Evolutionary conservation across 2,329 filamentous ascomycete species (phyloP), one percentile per base, ranked within the genome.

Genomic region (Curvularia eragrostidis): DNA sequence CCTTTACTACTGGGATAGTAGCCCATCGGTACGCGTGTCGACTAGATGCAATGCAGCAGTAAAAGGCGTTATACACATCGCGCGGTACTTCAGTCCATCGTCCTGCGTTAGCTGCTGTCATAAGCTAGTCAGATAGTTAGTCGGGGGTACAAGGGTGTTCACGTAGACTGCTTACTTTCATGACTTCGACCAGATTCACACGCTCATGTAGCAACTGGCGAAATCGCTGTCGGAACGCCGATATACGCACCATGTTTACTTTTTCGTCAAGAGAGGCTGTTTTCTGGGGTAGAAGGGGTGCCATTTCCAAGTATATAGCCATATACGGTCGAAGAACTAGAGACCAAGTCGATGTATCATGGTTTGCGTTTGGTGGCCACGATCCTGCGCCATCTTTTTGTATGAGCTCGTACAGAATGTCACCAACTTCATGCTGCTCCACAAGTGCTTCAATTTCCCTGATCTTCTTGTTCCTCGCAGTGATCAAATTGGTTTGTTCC

Each of bases 301-400:
- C 47, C 21, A 56, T 34, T 34, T 52, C 54, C 13, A 56, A 43
- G 26, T 56, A 56, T 9, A 56, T 48, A 8, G 52, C 48, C 28
- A 34, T 47, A 26, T 47, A 56, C 5, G 54, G 39, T 15, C 32
- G 48, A n/a, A 56, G 48, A 2, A 24, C 15, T 9, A 12, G 15
- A 18, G 54, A 43, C 54, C 54, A 56, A 3, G 23, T 36, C 26
- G 21, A 24, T 41, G 42, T 50, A 8, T 23, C n/a, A 26, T 54
- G 51, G 8, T 54, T 54, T n/a, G 54, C 28, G 5, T 41, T 42
- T 43, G 54, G 54, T 15, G 54, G 54, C 48, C 48, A 56, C 26
- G 48, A 46, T 15, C 43, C 54, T 52, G 48, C 54, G 1, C 48
- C 54, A 32, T 48, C 43, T 1, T 52, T 41, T 24, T 50, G 44